Conservation (phyloP, 148 eudicot genomes). For the Salicornia ramosissima region DNA sequence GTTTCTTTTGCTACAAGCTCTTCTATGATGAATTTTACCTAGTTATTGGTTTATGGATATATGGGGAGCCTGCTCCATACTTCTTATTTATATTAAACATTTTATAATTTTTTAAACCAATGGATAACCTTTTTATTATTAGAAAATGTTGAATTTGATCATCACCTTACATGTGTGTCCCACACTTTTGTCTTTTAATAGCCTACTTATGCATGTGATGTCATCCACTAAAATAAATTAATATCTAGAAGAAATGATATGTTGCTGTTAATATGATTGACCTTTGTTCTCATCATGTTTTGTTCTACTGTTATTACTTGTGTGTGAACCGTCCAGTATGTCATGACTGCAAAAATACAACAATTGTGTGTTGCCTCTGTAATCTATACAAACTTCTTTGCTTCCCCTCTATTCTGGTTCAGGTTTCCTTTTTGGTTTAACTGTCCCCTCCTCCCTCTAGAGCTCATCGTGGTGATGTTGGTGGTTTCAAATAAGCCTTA, state of each 20-base stretch:
- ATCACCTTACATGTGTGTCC: constrained; percentile 52
- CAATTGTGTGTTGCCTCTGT: not conserved
- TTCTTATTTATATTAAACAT: constrained; percentile 32
- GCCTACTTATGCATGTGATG: constrained; percentile 48
- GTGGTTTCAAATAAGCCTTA: not conserved
- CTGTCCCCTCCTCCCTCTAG: not conserved
- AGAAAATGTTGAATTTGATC: constrained; percentile 36
- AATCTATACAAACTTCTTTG: not conserved
- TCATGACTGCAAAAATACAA: constrained; percentile 2
- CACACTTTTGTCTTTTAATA: constrained; percentile 37
- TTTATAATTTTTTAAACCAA: constrained; percentile 25
- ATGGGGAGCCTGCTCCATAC: constrained; percentile 18
- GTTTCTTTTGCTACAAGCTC: constrained; percentile 12
- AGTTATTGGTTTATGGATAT: constrained; percentile 18
- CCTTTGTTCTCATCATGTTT: constrained; percentile 13
- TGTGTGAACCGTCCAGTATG: constrained; percentile 9
- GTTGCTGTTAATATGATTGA: constrained; percentile 36
- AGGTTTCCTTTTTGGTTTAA: not conserved
- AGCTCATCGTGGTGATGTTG: not conserved
- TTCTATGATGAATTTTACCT: constrained; percentile 14
- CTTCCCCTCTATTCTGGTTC: not conserved
- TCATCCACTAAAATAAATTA: constrained; percentile 47
- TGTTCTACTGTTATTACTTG: constrained; percentile 18
- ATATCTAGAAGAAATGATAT: constrained; percentile 35
- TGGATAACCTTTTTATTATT: constrained; percentile 30